Evolutionary conservation across 2,329 filamentous ascomycete species (phyloP).

Genomic region (Zasmidium citrigriseum): DNA sequence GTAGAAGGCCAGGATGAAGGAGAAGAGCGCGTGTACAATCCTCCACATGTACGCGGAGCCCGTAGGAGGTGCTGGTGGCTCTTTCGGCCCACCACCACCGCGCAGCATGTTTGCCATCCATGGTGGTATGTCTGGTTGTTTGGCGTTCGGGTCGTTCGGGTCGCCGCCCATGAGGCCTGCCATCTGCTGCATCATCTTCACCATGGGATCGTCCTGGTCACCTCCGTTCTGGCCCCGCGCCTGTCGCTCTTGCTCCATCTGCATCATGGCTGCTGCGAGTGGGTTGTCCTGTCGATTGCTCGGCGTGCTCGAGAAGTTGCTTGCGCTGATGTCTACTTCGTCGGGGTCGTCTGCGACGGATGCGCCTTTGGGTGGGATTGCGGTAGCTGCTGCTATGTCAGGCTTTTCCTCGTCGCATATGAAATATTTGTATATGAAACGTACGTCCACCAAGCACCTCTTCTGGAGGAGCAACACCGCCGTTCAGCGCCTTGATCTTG

Average conservation of each 20-base stretch:
- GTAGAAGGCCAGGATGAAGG: slow-evolving; percentile 69
- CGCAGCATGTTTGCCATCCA: slow-evolving; percentile 49
- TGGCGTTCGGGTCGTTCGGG: slow-evolving; percentile 40
- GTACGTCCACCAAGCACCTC: slow-evolving; percentile 33
- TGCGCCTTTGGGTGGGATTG: slow-evolving; percentile 32
- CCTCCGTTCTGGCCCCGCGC: slow-evolving; percentile 2
- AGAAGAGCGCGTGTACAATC: slow-evolving; percentile 71
- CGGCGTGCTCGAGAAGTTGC: slow-evolving; percentile 19
- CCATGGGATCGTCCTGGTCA: slow-evolving; percentile 62
- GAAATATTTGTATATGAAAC: not conserved
- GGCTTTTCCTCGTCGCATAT: not conserved
- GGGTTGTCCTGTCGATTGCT: slow-evolving; percentile 23
- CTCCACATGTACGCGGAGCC: slow-evolving; percentile 64
- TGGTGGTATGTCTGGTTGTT: slow-evolving; percentile 45
- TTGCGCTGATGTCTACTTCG: slow-evolving; percentile 66
- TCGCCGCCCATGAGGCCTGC: slow-evolving; percentile 35
- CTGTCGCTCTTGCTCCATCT: slow-evolving; percentile 29
- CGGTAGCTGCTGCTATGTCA: slow-evolving; percentile 26
- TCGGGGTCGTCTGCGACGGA: slow-evolving; percentile 61
- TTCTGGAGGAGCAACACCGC: slow-evolving; percentile 34
- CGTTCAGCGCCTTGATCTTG: slow-evolving; percentile 72
- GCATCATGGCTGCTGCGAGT: slow-evolving; percentile 32
- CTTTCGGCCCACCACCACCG: slow-evolving; percentile 33
- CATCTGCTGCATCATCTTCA: slow-evolving; percentile 72
- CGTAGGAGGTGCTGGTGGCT: slow-evolving; percentile 36